Evolutionary conservation across 768 basidiomycete genomes (phyloP), one percentile per base, ranked within the genome.

Genomic region (Lactarius vividus): DNA sequence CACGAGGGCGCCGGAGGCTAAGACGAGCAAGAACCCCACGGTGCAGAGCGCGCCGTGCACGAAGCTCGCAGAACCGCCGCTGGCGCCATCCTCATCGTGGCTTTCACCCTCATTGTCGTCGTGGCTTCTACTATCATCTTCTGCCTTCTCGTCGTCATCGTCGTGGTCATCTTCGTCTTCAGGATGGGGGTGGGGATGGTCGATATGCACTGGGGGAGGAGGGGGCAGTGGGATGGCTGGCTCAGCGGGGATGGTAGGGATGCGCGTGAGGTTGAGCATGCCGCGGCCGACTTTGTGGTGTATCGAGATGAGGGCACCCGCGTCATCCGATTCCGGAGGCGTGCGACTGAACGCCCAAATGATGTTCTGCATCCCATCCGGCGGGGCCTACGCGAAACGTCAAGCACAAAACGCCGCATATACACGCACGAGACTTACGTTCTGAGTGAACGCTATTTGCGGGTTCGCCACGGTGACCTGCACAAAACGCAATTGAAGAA

Each of bases 281-380:
- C 79, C 67, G 5, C 72, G 67, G 5, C 85, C 84, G 23, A 72
- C 74, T 31, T 79, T 78, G n/a, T 75, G 26, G 71, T 90, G 88
- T 69, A 83, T 78, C 18, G 68, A 40, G 23, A 90, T 71, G 2
- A 71, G 69, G 0, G 88, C 86, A 67, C 82, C 77, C 0, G 66
- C 69, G 0, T 35, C 33, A 5, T 80, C 79, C 0, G 79, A 74
- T 26, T 72, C 73, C 8, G 88, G 89, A 26, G 80, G 79, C 0
- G 71, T 75, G 6, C 72, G 75, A 20, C 84, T 81, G 70, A 83
- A 86, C 4, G 88, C 88, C 75, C 79, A 90, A 55, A 92, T 88
- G 63, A 89, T 70, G 10, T 72, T 61, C 68, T 81, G 81, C 31
- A 67, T 76, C 6, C 74, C 77, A 67, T 79, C 78, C 28, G 62